Conservation (phyloP, 2,329 filamentous ascomycete species). For the Acrocalymma vagum region DNA sequence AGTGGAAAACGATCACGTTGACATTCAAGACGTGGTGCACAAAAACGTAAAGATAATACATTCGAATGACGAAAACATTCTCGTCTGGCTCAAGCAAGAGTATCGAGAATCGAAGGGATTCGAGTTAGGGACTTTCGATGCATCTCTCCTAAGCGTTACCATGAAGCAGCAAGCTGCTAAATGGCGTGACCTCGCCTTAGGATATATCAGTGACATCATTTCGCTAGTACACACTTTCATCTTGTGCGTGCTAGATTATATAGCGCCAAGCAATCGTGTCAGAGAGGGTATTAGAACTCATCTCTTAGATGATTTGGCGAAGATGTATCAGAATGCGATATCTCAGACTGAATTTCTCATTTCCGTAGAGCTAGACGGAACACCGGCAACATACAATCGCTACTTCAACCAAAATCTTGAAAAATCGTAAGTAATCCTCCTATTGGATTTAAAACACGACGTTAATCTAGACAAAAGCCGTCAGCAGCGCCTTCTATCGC, state of each 20-base stretch:
- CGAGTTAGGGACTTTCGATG: conserved; percentile 61
- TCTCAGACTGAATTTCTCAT: conserved; percentile 62
- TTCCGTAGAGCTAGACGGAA: conserved; percentile 57
- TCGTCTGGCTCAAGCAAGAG: neutral
- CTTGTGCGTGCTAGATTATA: no score
- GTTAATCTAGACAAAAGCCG: no score
- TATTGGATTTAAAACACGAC: no score
- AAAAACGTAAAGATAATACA: no score
- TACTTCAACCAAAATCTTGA: no score
- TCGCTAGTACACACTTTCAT: conserved; percentile 63
- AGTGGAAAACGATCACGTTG: no score
- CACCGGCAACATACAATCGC: conserved; percentile 60
- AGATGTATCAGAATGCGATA: conserved; percentile 58
- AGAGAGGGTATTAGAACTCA: no score
- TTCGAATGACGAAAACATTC: conserved; percentile 47
- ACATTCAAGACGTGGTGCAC: conserved; percentile 37
- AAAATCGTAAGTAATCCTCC: no score
- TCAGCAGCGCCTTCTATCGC: no score
- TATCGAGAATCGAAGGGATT: conserved; percentile 46
- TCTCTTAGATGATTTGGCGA: conserved; percentile 57
- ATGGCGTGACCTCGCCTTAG: conserved; percentile 59
- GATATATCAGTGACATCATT: conserved; percentile 63
- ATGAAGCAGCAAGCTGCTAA: conserved; percentile 64
- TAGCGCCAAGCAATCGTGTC: no score
- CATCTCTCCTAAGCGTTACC: conserved; percentile 51